phyloP scores from a whole-genome alignment of 2,329 filamentous ascomycete species.

The Claviceps sorghi region DNA sequence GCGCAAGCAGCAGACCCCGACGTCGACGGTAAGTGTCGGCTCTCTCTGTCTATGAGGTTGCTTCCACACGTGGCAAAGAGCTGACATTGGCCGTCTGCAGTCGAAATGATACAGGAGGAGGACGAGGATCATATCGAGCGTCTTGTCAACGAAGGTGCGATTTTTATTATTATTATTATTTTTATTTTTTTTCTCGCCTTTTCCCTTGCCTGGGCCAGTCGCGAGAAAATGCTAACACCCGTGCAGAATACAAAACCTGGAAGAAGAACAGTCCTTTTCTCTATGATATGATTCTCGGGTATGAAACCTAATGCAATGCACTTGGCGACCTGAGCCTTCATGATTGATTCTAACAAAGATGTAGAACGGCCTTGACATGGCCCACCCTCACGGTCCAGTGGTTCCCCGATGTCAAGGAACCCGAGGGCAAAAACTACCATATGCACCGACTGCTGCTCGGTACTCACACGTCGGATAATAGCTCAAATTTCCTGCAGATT shows the following conservation, averaged over 20 bases:
- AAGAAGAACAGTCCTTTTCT: constrained; percentile 99
- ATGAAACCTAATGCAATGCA: constrained; percentile 4
- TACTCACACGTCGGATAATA: constrained; percentile 79
- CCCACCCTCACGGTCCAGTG: constrained; percentile 94
- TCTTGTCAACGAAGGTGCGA: constrained; percentile 76
- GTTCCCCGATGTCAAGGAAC: constrained; percentile 87
- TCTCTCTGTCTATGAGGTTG: not conserved
- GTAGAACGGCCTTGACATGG: constrained; percentile 83
- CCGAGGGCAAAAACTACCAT: constrained; percentile 73
- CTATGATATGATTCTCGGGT: constrained; percentile 92
- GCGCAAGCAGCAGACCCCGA: constrained; percentile 21
- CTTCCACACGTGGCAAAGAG: not conserved
- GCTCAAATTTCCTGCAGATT: constrained; percentile 86
- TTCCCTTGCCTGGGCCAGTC: not conserved
- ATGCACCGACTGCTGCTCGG: constrained; percentile 83
- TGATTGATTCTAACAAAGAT: constrained; percentile 2
- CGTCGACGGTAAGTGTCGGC: constrained; percentile 18
- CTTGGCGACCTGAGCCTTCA: not conserved
- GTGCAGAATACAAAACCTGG: constrained; percentile 93
- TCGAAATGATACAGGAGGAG: constrained; percentile 43
- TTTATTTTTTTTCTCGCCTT: not conserved
- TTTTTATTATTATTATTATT: not conserved
- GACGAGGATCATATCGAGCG: constrained; percentile 65
- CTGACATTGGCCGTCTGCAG: constrained; percentile 11
- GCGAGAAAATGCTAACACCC: not conserved